These are phyloP conservation scores for Pilobolus umbonatus DNA, from an alignment of 192 early-diverging fungal species.

Conservation along the genomic window DNA sequence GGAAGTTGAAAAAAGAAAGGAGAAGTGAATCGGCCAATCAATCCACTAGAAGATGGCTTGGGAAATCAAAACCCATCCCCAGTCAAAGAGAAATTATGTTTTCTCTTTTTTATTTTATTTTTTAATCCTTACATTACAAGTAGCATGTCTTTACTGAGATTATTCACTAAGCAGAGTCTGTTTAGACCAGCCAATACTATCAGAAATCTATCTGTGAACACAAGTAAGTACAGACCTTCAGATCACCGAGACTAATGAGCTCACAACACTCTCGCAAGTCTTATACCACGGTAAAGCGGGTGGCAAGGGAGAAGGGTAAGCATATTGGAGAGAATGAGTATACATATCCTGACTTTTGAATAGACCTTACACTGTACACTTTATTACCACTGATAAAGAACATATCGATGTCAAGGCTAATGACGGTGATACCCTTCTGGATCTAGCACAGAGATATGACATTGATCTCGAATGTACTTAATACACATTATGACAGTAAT, in stretches of 20 bases:
- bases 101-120: too few relatives aligned
- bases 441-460: constrained; percentile 85
- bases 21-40: too few relatives aligned
- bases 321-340: not conserved
- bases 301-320: not conserved
- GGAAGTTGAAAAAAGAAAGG: too few relatives aligned
- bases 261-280: constrained; percentile 9
- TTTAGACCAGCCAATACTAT: too few relatives aligned
- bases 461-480: constrained; percentile 87
- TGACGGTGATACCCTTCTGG: constrained; percentile 85
- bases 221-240: too few relatives aligned
- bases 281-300: constrained; percentile 29
- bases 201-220: too few relatives aligned
- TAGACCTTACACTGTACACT: constrained; percentile 64
- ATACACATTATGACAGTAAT: not conserved
- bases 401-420: constrained; percentile 69
- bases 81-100: too few relatives aligned
- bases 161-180: too few relatives aligned
- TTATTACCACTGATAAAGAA: constrained; percentile 81
- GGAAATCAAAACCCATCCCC: too few relatives aligned
- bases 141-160: not conserved
- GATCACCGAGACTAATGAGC: too few relatives aligned
- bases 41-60: too few relatives aligned
- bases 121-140: too few relatives aligned
- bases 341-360: not conserved